A percentile compares a stretch with the other conserved stretches of the same genome.
These are phyloP conservation scores for Sugiyamaella sp. DNA, from an alignment of 1,139 yeast species.

Conservation along the genomic window DNA sequence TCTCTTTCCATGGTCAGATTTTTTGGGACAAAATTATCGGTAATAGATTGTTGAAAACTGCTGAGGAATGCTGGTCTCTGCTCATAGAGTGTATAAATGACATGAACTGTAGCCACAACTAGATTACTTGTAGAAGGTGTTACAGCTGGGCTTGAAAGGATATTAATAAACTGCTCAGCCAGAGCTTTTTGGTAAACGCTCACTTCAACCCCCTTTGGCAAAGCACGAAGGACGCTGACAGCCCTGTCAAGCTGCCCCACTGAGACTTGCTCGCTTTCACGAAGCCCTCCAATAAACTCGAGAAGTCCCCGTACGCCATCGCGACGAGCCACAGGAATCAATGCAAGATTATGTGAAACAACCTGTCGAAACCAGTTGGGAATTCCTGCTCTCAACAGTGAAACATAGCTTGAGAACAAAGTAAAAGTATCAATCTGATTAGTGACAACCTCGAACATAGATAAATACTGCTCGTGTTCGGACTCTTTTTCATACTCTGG, in stretches of 20 bases:
- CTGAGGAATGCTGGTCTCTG: constrained; percentile 56
- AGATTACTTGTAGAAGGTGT: constrained; percentile 23
- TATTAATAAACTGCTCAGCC: constrained; percentile 60
- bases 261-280: constrained; percentile 72
- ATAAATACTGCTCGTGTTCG: constrained; percentile 8
- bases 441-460: constrained; percentile 21
- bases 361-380: constrained; percentile 39
- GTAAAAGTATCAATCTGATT: constrained; percentile 41
- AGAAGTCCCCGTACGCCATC: constrained; percentile 74
- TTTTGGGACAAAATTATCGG: constrained; percentile 8
- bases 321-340: constrained; percentile 57
- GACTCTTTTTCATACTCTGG: constrained; percentile 37
- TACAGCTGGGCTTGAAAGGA: constrained; percentile 43
- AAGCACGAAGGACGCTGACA: constrained; percentile 59
- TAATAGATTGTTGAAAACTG: constrained; percentile 50
- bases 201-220: constrained; percentile 57
- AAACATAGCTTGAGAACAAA: constrained; percentile 36
- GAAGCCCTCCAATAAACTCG: constrained; percentile 74
- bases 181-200: constrained; percentile 56
- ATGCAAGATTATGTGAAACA: constrained; percentile 52
- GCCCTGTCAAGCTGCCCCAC: constrained; percentile 63
- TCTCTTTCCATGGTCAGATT: neutral
- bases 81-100: constrained; percentile 56
- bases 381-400: constrained; percentile 35
- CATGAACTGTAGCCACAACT: constrained; percentile 60